Evolutionary conservation across 805 yeast genomes (phyloP), one percentile per base, ranked within the genome.

Genomic region (Wickerhamomyces bovis): DNA sequence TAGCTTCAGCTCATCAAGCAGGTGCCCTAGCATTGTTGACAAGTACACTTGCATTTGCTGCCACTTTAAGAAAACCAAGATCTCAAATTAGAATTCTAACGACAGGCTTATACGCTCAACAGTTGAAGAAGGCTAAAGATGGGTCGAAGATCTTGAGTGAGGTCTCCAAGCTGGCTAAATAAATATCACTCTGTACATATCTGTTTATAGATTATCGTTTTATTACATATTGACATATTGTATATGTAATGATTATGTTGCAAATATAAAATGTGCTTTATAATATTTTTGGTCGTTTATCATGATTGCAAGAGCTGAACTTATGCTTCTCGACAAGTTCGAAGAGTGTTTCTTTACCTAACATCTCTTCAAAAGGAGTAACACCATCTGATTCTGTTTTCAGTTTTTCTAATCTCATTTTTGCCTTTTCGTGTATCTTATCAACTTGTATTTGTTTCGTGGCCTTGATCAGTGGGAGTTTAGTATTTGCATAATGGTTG

Each of bases 1-100:
- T 92, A 41, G 99, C 97, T 2, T 95, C 97, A 4, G 79, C 89
- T 6, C 99, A 94, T 64, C 99, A 94, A 71, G 97, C 96, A 9
- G 98, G 98, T 55, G 96, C 97, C 1, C 69, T 94, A 56, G 95
- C 95, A 0, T 72, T 94, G 42, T 71, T 94, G 56, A 90, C 99
- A 0, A 74, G 85, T 15, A 77, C 89, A n/a, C 70, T 92, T 48
- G 72, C 83, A 11, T 68, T 81, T 45, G 76, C 80, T 11, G 72
- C 79, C 47, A 73, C 78, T 45, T 64, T 86, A 55, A 71, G 81
- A 51, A 73, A 72, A 52, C 89, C 90, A 42, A 72, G 82, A 62
- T 57, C 62, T 6, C 65, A 67, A 33, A 64, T 70, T 35, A 64
- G 69, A 53, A 59, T 67, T 19, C 47, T 69, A 41, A 58, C 69